Percentiles rank a stretch among this genome's conserved stretches.
These are phyloP conservation scores for Ceratobasidium sp. DNA, from an alignment of 1,284 basidiomycete genomes.

Conservation along the genomic window DNA sequence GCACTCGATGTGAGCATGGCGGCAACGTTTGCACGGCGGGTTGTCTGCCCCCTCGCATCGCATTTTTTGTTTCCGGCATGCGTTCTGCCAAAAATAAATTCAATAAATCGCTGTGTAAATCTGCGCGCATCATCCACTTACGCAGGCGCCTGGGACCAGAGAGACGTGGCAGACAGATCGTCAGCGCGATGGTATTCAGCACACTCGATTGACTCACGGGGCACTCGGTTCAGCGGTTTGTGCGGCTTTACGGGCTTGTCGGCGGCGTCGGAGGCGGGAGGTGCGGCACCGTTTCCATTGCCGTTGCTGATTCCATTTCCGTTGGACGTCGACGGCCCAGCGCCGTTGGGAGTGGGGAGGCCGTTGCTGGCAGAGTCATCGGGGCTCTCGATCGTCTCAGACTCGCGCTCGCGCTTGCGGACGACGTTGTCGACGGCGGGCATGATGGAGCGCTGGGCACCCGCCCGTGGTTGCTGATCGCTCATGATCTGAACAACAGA, in stretches of 20 bases:
- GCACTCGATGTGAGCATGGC: conserved; percentile 83
- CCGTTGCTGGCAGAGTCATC: conserved; percentile 18
- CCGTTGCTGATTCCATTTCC: neutral
- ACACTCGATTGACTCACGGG: conserved; percentile 61
- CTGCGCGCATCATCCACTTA: conserved; percentile 52
- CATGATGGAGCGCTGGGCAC: conserved; percentile 17
- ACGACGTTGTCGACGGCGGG: conserved; percentile 18
- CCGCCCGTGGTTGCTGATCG: conserved; percentile 7
- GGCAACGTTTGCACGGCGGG: conserved; percentile 88
- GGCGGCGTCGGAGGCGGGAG: too few relatives aligned
- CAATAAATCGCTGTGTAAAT: too few relatives aligned
- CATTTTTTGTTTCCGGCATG: conserved; percentile 87
- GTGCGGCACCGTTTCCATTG: neutral
- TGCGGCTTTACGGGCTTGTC: conserved; percentile 60
- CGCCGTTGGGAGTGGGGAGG: conserved; percentile 2
- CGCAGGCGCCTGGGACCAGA: conserved; percentile 69
- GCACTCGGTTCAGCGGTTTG: conserved; percentile 81
- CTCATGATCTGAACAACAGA: neutral
- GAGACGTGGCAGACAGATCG: conserved; percentile 38
- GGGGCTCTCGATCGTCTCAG: conserved; percentile 24
- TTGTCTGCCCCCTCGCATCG: conserved; percentile 89
- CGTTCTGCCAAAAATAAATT: conserved; percentile 61
- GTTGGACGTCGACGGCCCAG: neutral
- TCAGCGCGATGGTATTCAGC: conserved; percentile 41
- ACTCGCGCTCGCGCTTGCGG: conserved; percentile 29